These are phyloP conservation scores for Zostera marina DNA, from an alignment of 116 monocot genomes.

Conservation along the genomic window DNA sequence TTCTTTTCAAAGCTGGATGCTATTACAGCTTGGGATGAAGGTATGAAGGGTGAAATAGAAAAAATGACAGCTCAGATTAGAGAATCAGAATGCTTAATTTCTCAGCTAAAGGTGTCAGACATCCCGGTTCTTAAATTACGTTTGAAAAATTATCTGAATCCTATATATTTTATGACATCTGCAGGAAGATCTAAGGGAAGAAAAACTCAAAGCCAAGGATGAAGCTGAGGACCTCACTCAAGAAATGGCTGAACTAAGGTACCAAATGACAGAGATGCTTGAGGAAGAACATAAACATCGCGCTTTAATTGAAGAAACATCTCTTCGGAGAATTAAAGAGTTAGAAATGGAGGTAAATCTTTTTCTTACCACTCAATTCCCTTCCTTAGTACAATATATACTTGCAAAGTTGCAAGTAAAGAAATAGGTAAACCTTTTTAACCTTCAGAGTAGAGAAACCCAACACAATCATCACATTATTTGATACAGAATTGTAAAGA, in stretches of 20 bases:
- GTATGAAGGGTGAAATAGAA: slow-evolving; percentile 32
- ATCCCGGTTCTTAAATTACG: neutral
- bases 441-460: neutral
- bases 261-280: slow-evolving; percentile 75
- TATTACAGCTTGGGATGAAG: slow-evolving; percentile 20
- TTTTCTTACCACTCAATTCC: neutral
- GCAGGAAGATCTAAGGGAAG: slow-evolving; percentile 63
- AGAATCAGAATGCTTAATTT: slow-evolving; percentile 45
- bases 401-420: no score
- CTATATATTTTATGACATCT: neutral
- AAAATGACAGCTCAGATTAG: slow-evolving; percentile 44
- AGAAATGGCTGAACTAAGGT: slow-evolving; percentile 92
- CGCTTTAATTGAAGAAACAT: slow-evolving; percentile 64
- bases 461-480: neutral
- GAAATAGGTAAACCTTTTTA: neutral
- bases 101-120: slow-evolving; percentile 54
- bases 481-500: neutral
- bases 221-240: slow-evolving; percentile 87
- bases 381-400: no score
- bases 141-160: neutral
- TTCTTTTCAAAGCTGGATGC: slow-evolving; percentile 33
- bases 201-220: slow-evolving; percentile 79
- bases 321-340: slow-evolving; percentile 58
- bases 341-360: slow-evolving; percentile 54
- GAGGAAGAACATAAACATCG: slow-evolving; percentile 84